Conservation (phyloP, 495 filamentous ascomycete species). For the Chaetomidium leptoderma region DNA sequence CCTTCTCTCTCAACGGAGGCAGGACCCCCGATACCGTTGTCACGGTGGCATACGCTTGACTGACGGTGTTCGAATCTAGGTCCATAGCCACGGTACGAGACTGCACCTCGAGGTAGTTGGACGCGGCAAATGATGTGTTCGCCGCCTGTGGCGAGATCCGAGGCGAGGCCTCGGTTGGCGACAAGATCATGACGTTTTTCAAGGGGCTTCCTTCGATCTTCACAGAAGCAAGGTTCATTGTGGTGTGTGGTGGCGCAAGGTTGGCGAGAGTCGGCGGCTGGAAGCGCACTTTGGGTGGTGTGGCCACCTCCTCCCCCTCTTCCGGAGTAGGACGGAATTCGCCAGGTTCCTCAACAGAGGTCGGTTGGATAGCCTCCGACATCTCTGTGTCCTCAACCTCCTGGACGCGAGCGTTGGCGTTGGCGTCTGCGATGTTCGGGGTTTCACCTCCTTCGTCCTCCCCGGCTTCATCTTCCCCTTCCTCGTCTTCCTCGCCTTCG, state of each 20-base stretch:
- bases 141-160: conserved; percentile 10
- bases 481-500: conserved; percentile 40
- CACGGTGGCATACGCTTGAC: conserved; percentile 6
- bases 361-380: conserved; percentile 21
- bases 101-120: conserved; percentile 19
- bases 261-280: conserved; percentile 18
- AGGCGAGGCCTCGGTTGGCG: conserved; percentile 33
- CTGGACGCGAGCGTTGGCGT: conserved; percentile 23
- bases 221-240: no score
- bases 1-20: neutral
- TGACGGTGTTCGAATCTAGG: neutral
- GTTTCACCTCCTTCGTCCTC: conserved; percentile 34
- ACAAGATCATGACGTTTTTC: conserved; percentile 42
- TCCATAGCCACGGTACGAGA: conserved; percentile 14
- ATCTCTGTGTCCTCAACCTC: conserved; percentile 30
- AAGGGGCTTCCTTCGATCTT: conserved; percentile 46
- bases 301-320: conserved; percentile 25
- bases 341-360: conserved; percentile 29
- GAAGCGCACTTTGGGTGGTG: conserved; percentile 26
- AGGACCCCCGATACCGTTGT: neutral
- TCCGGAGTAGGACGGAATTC: conserved; percentile 14
- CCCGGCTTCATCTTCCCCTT: conserved; percentile 39
- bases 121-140: conserved; percentile 1
- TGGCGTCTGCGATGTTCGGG: conserved; percentile 25
- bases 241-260: conserved; percentile 10